Conservation (phyloP, 2,329 filamentous ascomycete species). For the Alternaria atra region DNA sequence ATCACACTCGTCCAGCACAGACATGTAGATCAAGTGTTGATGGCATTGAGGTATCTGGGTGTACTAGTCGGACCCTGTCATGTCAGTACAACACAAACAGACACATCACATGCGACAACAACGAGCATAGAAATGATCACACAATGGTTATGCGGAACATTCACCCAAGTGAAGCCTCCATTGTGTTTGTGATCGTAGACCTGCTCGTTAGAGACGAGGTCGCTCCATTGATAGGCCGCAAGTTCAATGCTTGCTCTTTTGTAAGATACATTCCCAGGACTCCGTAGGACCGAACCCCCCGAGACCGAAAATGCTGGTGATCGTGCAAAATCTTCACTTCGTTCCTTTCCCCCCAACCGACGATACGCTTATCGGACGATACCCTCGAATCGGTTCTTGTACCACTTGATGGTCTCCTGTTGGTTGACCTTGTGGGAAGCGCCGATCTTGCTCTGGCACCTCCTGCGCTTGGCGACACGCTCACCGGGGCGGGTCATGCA, state of each 20-base stretch:
- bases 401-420: constrained; percentile 97
- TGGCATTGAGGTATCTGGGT: constrained; percentile 4
- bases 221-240: constrained; percentile 59
- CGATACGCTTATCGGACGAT: constrained; percentile 87
- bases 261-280: constrained; percentile 53
- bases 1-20: constrained; percentile 3
- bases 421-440: constrained; percentile 92
- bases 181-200: constrained; percentile 58
- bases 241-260: constrained; percentile 52
- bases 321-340: constrained; percentile 47
- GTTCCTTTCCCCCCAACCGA: constrained; percentile 33
- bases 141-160: constrained; percentile 67
- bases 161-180: constrained; percentile 68
- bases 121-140: constrained; percentile 49
- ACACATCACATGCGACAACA: constrained; percentile 33
- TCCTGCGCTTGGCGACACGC: constrained; percentile 94
- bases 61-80: constrained; percentile 2
- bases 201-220: constrained; percentile 48
- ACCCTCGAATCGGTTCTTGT: constrained; percentile 94
- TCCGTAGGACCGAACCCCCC: constrained; percentile 49
- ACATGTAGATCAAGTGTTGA: constrained; percentile 7
- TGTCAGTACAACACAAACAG: constrained; percentile 16
- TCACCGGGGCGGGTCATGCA: constrained; percentile 99
- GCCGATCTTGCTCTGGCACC: constrained; percentile 86
- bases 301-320: constrained; percentile 51